Conservation (phyloP, 2,329 filamentous ascomycete species). For the Colletotrichum sp. region DNA sequence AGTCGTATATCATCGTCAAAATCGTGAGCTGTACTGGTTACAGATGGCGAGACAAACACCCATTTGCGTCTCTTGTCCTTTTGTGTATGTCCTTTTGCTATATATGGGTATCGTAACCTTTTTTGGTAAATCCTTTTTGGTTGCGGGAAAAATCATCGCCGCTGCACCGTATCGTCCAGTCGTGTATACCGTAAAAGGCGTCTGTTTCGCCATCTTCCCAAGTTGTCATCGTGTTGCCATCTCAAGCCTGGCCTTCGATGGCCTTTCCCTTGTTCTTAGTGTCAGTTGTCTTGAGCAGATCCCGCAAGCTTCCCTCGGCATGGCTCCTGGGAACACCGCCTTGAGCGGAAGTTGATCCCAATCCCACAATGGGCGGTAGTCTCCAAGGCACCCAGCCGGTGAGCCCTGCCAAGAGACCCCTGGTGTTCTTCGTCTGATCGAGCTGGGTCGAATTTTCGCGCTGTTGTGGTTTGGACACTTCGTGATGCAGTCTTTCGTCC, state of each 20-base stretch:
- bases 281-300: slow-evolving; percentile 49
- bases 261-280: slow-evolving; percentile 36
- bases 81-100: slow-evolving; percentile 13
- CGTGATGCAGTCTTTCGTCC: slow-evolving; percentile 17
- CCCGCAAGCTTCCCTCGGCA: slow-evolving; percentile 61
- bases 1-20: slow-evolving; percentile 2
- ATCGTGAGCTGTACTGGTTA: slow-evolving; percentile 9
- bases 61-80: not conserved
- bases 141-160: not conserved
- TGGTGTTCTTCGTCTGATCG: slow-evolving; percentile 19
- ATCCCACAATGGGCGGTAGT: slow-evolving; percentile 28
- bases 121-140: not conserved
- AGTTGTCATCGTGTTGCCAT: not conserved
- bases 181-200: not conserved
- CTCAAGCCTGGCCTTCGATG: slow-evolving; percentile 24
- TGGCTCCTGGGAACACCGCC: slow-evolving; percentile 41
- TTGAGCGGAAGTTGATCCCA: slow-evolving; percentile 23
- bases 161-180: not conserved
- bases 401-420: slow-evolving; percentile 41
- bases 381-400: slow-evolving; percentile 53
- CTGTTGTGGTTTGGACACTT: slow-evolving; percentile 29
- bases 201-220: not conserved
- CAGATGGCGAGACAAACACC: not conserved
- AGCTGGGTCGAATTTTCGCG: slow-evolving; percentile 29
- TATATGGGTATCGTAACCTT: slow-evolving; percentile 7